Evolutionary conservation across 257 asterid genomes (phyloP).

Genomic region (Orobanche coerulescens): DNA sequence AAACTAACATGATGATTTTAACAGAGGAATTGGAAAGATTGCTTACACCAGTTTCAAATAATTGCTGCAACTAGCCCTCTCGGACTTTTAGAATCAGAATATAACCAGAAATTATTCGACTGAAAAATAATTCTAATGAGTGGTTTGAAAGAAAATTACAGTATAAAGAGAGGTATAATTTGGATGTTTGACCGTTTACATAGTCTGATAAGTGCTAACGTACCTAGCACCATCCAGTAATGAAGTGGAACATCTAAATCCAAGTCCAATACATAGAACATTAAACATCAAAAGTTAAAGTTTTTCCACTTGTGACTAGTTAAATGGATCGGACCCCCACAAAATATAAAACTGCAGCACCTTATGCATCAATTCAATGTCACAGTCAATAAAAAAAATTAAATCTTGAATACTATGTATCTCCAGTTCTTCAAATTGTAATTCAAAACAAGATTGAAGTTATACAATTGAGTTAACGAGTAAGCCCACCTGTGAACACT

Average conservation of each 20-base stretch:
- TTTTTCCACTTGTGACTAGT: not conserved
- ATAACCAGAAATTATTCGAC: not conserved
- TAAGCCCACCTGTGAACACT: conserved; percentile 62
- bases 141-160: no score
- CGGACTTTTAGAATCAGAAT: not conserved
- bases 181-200: not conserved
- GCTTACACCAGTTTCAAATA: not conserved
- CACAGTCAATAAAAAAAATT: not conserved
- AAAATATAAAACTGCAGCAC: not conserved
- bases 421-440: not conserved
- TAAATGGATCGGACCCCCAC: not conserved
- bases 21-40: no score
- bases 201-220: not conserved
- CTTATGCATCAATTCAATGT: not conserved
- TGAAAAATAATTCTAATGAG: not conserved
- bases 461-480: not conserved
- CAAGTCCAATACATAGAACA: not conserved
- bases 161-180: not conserved
- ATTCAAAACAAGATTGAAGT: conserved; percentile 5
- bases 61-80: not conserved
- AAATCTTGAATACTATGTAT: not conserved
- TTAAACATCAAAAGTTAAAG: not conserved
- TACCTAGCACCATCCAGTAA: not conserved
- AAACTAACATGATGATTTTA: no score
- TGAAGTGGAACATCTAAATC: not conserved